Percentiles rank a stretch among this genome's conserved stretches.
These are phyloP conservation scores for Aquanectria penicillioides DNA, from an alignment of 2,329 filamentous ascomycete genomes.

Conservation along the genomic window DNA sequence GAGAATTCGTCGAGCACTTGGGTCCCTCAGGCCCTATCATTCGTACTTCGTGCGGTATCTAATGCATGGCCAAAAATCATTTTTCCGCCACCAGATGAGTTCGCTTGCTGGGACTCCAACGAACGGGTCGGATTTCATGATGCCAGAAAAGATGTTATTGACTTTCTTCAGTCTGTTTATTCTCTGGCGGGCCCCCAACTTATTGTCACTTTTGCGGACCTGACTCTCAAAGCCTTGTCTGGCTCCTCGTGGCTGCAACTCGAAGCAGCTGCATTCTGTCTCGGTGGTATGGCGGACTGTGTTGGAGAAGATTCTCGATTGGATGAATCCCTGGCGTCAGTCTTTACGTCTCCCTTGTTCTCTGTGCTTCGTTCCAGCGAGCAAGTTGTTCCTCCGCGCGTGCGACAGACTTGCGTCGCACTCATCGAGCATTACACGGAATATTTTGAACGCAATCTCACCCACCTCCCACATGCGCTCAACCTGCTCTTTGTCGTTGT, in stretches of 20 bases:
- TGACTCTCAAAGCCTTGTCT: slow-evolving; percentile 61
- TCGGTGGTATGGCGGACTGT: slow-evolving; percentile 75
- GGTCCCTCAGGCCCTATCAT: slow-evolving; percentile 66
- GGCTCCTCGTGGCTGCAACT: slow-evolving; percentile 66
- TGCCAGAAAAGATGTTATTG: slow-evolving; percentile 81
- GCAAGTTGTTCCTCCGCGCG: slow-evolving; percentile 66
- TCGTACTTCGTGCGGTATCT: slow-evolving; percentile 72
- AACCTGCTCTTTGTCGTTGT: slow-evolving; percentile 80
- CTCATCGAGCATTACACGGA: slow-evolving; percentile 78
- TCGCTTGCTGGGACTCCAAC: slow-evolving; percentile 74
- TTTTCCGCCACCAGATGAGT: slow-evolving; percentile 68
- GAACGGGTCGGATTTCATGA: slow-evolving; percentile 75
- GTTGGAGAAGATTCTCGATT: slow-evolving; percentile 65
- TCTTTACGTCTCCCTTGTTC: slow-evolving; percentile 72
- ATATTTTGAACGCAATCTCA: slow-evolving; percentile 78
- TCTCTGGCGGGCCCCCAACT: slow-evolving; percentile 66
- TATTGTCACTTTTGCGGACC: slow-evolving; percentile 65
- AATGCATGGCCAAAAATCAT: slow-evolving; percentile 75
- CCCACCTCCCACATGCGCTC: slow-evolving; percentile 74
- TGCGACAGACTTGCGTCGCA: slow-evolving; percentile 74
- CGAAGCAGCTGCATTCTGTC: slow-evolving; percentile 69
- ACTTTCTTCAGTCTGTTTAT: slow-evolving; percentile 79
- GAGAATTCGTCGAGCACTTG: slow-evolving; percentile 60
- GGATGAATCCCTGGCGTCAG: slow-evolving; percentile 66
- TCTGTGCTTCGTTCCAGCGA: slow-evolving; percentile 61